Conservation (phyloP, 495 filamentous ascomycete species). For the Annulohypoxylon nitens region DNA sequence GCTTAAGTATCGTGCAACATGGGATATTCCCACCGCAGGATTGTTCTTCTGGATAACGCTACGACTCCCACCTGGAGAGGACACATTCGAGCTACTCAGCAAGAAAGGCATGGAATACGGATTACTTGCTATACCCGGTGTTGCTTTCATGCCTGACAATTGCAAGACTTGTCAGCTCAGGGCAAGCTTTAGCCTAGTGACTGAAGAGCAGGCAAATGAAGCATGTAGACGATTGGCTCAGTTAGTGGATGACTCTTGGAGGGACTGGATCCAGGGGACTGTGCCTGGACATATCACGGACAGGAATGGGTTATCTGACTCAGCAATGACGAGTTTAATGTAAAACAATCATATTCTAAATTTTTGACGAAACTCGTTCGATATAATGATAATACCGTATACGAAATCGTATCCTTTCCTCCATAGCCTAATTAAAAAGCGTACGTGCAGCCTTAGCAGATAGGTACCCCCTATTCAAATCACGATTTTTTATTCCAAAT, state of each 20-base stretch:
- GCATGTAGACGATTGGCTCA: constrained; percentile 17
- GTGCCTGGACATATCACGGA: background rate
- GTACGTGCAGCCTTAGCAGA: no score
- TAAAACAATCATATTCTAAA: no score
- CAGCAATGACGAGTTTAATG: background rate
- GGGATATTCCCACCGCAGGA: constrained; percentile 19
- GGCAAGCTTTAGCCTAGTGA: constrained; percentile 18
- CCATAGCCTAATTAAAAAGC: no score
- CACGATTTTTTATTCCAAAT: no score
- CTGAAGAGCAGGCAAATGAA: constrained; percentile 21
- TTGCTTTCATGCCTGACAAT: constrained; percentile 23
- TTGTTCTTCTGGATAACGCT: constrained; percentile 23
- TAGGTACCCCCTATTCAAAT: no score
- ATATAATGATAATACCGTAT: background rate
- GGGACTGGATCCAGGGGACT: constrained; percentile 6
- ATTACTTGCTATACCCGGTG: constrained; percentile 18
- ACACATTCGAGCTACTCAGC: constrained; percentile 17
- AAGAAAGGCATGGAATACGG: constrained; percentile 20
- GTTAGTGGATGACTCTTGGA: constrained; percentile 19
- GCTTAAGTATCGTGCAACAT: constrained; percentile 16
- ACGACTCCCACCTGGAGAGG: constrained; percentile 11
- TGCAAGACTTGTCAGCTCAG: constrained; percentile 13
- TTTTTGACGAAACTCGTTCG: no score
- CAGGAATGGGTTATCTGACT: background rate
- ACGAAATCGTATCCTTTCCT: no score